Base-by-base conservation (phyloP, 1,139 yeast genomes). In the Hanseniaspora sp. region DNA sequence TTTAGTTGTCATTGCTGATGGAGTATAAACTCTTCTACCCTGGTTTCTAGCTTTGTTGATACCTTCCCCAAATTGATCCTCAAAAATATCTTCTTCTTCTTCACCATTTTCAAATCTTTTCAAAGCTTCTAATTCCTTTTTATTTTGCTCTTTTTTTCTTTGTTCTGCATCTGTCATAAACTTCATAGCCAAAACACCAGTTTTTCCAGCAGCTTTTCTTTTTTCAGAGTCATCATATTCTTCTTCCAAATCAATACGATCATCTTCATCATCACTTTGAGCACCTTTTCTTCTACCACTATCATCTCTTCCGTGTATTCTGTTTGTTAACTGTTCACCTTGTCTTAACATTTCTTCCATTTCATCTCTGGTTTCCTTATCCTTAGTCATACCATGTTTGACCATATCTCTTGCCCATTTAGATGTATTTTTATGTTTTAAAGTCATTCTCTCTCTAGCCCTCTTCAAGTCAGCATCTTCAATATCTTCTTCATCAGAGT, bases 321-420 rank as follows among this genome's bases (percentile, higher is more conserved):
- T 86, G 48, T 79, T 71, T 56, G 85, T 79, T 56, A 92, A 74
- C 56, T 76, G 75, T 63, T 90, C 96, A 48, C 96, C 95, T 63
- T 85, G 86, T 63, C 87, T 77, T 58, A 90, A 72, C 96, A 88
- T 90, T 63, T 87, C 96, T 69, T 90, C 97, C 74, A 92, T 77
- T 64, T 92, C 97, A 11, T 80, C 83, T 63, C 97, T 76, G 39
- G 85, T 85, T 37, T 79, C 80, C 38, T 82, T 79, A 66, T 90
- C 97, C 64, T 90, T 90, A 45, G 94, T 78, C 73, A 90, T 76
- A 9, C 96, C 97, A 62, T 90, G 86, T 61, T 83, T 84, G 54
- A 90, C 80, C 90, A 90, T 82, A 48, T 86, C 80, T 67, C 82
- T 82, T 15, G 97, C 96, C 96, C 97, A 90, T 64, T 80, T 79